Conservation (phyloP, 2,329 filamentous ascomycete genomes). For the Scedosporium minutisporum region DNA sequence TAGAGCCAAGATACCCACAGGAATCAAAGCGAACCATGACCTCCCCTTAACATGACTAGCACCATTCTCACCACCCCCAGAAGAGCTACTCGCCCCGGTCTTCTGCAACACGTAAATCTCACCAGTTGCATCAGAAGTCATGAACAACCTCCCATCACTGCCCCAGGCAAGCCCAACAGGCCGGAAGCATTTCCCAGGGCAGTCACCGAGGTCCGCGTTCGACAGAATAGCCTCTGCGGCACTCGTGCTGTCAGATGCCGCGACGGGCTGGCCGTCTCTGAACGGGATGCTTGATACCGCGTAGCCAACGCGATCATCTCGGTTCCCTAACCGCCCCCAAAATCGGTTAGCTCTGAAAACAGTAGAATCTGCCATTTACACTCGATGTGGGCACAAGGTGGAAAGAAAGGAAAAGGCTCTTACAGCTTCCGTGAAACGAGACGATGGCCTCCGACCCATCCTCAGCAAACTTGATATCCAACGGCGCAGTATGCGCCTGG, state of each 20-base stretch:
- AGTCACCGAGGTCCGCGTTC: constrained; percentile 42
- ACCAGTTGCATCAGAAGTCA: constrained; percentile 53
- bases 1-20: neutral
- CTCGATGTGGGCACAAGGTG: neutral
- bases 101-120: constrained; percentile 50
- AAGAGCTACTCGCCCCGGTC: neutral
- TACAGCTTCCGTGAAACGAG: constrained; percentile 64
- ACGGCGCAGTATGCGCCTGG: constrained; percentile 57
- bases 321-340: constrained; percentile 24
- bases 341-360: neutral
- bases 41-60: neutral
- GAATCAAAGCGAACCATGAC: neutral
- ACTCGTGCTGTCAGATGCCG: constrained; percentile 29
- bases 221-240: constrained; percentile 43
- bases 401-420: constrained; percentile 11
- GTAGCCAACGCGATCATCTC: constrained; percentile 35
- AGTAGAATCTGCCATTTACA: neutral
- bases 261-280: constrained; percentile 29
- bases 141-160: constrained; percentile 44
- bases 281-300: constrained; percentile 32
- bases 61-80: neutral
- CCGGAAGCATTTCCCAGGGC: constrained; percentile 50
- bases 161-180: constrained; percentile 50
- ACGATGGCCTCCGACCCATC: constrained; percentile 52
- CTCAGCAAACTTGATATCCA: constrained; percentile 59